These are phyloP conservation scores for Clavariopsis aquatica DNA, from an alignment of 495 filamentous ascomycete genomes.

Conservation along the genomic window DNA sequence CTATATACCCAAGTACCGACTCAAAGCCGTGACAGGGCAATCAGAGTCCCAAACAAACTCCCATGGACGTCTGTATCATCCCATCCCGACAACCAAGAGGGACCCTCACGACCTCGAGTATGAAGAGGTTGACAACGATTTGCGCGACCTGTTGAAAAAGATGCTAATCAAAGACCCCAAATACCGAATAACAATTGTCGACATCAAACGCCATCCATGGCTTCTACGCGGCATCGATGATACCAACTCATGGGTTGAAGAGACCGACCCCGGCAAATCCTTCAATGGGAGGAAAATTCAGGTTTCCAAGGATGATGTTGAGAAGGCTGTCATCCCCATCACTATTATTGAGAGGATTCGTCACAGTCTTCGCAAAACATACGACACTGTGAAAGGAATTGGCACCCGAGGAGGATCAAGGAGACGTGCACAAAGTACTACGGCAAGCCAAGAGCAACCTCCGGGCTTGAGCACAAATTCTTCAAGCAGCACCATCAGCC, in stretches of 20 bases:
- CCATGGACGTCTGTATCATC: conserved; percentile 38
- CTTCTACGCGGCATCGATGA: conserved; percentile 78
- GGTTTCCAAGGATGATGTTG: conserved; percentile 86
- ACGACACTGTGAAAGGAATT: conserved; percentile 39
- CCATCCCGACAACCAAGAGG: conserved; percentile 54
- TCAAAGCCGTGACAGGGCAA: conserved; percentile 72
- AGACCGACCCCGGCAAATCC: conserved; percentile 81
- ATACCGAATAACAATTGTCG: conserved; percentile 81
- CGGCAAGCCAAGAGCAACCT: conserved; percentile 35
- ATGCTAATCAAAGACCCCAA: conserved; percentile 87
- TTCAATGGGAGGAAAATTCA: conserved; percentile 88
- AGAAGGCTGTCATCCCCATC: conserved; percentile 83
- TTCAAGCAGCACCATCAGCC: conserved; percentile 60
- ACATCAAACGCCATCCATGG: conserved; percentile 97
- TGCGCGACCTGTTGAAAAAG: conserved; percentile 77
- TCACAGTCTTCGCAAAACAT: conserved; percentile 60
- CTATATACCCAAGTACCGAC: conserved; percentile 77
- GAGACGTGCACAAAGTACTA: conserved; percentile 41
- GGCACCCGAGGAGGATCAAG: conserved; percentile 30
- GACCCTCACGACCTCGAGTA: conserved; percentile 72
- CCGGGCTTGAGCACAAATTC: conserved; percentile 34
- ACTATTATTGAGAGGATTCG: conserved; percentile 77
- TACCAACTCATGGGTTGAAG: conserved; percentile 79
- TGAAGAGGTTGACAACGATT: conserved; percentile 78
- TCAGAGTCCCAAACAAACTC: conserved; percentile 44